Conservation (phyloP, 2,329 filamentous ascomycete genomes). For the Penicillium sp. region DNA sequence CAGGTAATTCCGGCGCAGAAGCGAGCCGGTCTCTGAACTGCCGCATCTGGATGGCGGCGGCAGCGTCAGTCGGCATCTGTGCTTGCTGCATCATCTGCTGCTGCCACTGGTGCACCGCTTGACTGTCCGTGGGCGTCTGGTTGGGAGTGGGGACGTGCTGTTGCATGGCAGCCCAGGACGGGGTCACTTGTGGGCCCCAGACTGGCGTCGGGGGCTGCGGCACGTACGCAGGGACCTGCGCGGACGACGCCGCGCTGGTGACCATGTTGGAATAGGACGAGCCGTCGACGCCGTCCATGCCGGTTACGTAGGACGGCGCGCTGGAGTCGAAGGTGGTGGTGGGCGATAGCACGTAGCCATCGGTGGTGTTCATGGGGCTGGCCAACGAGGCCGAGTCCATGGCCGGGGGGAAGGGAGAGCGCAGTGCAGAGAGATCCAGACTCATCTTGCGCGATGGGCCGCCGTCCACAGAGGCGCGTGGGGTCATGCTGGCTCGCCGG, state of each 20-base stretch:
- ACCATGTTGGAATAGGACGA: conserved; percentile 25
- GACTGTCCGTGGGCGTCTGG: conserved; percentile 22
- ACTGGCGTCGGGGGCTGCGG: conserved; percentile 18
- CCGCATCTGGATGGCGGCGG: conserved; percentile 19
- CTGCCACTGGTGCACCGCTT: conserved; percentile 28
- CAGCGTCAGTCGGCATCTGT: conserved; percentile 14
- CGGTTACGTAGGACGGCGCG: conserved; percentile 24
- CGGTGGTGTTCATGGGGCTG: conserved; percentile 26
- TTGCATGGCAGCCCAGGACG: conserved; percentile 27
- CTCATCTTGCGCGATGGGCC: conserved; percentile 34
- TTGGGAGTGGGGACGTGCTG: conserved; percentile 22
- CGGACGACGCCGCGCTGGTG: conserved; percentile 16
- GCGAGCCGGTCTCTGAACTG: conserved; percentile 35
- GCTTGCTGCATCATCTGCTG: conserved; percentile 29
- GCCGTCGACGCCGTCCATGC: conserved; percentile 18
- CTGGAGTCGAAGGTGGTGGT: conserved; percentile 21
- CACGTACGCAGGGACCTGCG: conserved; percentile 31
- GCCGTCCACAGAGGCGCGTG: conserved; percentile 28
- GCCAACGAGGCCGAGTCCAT: conserved; percentile 23
- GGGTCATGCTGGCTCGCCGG: conserved; percentile 28
- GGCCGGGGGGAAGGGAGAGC: conserved; percentile 27
- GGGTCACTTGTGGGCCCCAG: conserved; percentile 19
- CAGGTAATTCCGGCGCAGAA: conserved; percentile 34
- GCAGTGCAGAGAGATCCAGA: conserved; percentile 33
- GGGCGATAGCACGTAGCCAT: conserved; percentile 29